A percentile compares a stretch with the other conserved stretches of the same genome.
Conservation (phyloP, 2,329 filamentous ascomycete species). For the Onygenales sp. region DNA sequence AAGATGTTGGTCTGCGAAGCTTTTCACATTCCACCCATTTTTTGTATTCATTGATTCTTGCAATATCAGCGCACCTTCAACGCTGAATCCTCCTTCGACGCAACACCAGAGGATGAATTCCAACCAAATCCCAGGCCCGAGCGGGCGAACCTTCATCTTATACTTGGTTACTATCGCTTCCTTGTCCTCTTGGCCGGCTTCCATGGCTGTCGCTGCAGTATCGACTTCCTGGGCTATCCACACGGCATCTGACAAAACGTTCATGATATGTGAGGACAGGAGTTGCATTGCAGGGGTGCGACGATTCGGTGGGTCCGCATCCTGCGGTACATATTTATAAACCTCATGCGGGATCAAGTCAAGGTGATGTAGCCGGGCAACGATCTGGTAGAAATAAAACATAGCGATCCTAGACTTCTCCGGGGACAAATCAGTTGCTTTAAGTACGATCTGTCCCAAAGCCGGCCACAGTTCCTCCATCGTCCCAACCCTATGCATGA, state of each 20-base stretch:
- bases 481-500: constrained; percentile 8
- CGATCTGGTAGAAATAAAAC: constrained; percentile 34
- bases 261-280: constrained; percentile 37
- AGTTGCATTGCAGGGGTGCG: constrained; percentile 36
- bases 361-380: constrained; percentile 38
- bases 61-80: constrained; percentile 32
- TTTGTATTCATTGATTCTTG: constrained; percentile 21
- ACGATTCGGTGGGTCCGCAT: constrained; percentile 17
- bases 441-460: constrained; percentile 32
- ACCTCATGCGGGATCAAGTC: constrained; percentile 33
- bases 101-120: constrained; percentile 44
- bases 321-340: constrained; percentile 29
- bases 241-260: constrained; percentile 36
- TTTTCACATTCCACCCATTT: constrained; percentile 31
- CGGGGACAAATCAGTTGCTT: constrained; percentile 26
- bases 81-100: constrained; percentile 36
- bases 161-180: constrained; percentile 28
- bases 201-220: constrained; percentile 25
- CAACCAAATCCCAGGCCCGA: constrained; percentile 40
- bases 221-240: constrained; percentile 34
- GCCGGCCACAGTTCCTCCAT: constrained; percentile 31
- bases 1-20: constrained; percentile 27
- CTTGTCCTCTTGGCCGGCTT: constrained; percentile 22
- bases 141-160: constrained; percentile 32
- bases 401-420: constrained; percentile 30